Evolutionary conservation across 495 filamentous ascomycete species (phyloP).

Genomic region (Aspergillus affinis): DNA sequence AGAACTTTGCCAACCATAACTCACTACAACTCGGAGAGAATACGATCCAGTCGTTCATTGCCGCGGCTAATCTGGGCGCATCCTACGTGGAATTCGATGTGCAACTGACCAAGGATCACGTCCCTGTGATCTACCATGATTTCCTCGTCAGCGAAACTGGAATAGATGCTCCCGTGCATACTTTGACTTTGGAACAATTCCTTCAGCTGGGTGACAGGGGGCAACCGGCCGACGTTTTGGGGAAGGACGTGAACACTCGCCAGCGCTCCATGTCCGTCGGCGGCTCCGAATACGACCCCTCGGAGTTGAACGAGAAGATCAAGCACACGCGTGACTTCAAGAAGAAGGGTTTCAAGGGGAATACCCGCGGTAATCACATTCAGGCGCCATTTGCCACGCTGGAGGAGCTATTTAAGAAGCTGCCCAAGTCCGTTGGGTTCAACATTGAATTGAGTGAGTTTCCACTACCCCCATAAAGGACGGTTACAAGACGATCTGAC

Average conservation of each 20-base stretch:
- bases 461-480: constrained; percentile 16
- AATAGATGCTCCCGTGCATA: constrained; percentile 95
- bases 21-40: constrained; percentile 96
- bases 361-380: constrained; percentile 88
- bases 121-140: constrained; percentile 98
- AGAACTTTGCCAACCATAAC: constrained; percentile 77
- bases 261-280: constrained; percentile 59
- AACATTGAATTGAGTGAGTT: constrained; percentile 92
- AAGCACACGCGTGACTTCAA: constrained; percentile 96
- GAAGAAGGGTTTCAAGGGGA: constrained; percentile 90
- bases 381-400: constrained; percentile 93
- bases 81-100: constrained; percentile 94
- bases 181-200: constrained; percentile 89
- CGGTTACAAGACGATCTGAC: constrained; percentile 34
- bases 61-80: constrained; percentile 89
- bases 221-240: constrained; percentile 11
- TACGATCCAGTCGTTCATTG: constrained; percentile 91
- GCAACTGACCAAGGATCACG: constrained; percentile 96
- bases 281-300: constrained; percentile 48
- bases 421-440: constrained; percentile 82
- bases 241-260: constrained; percentile 23
- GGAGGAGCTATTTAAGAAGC: constrained; percentile 84
- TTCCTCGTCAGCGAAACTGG: constrained; percentile 98
- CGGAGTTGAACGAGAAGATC: constrained; percentile 85
- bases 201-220: constrained; percentile 73